Evolutionary conservation across 345 rosid species (phyloP), one percentile per base, ranked within the genome.

Genomic region (Hibiscus tridactylites): DNA sequence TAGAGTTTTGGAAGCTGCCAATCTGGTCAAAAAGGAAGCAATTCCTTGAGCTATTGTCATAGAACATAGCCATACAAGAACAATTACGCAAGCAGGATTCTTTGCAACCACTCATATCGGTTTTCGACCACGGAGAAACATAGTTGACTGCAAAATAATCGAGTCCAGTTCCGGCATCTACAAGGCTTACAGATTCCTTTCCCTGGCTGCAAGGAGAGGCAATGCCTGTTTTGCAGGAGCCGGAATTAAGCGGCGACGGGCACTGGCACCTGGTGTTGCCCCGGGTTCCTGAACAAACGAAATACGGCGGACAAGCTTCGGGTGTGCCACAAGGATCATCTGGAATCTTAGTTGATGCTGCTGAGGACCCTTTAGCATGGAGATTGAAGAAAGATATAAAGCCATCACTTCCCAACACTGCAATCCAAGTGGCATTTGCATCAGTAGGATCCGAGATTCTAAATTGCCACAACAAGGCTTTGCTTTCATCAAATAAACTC

Each of bases 31-130:
- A 87, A 82, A 89, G 67, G 83, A 85, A 95, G 79, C 99, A 95
- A 44, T 78, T 80, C 12, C 92, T 85, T 3, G 97, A 76, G 73
- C 82, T 84, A 81, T 80, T 89, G 24, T 88, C 84, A 73, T 81
- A 87, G 81, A 93, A 93, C 74, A 90, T 63, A 62, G 85, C 96
- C 31, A 86, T 82, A 70, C 99, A 95, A 0, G 99, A 87, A 74
- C 98, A 95, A 61, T 95, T 92, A 21, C 68, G 54, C 4, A 50
- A 72, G 80, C 99, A 95, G 37, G 91, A 82, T 9, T 75, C 74
- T 77, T 83, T 85, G 85, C 99, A 95, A 3, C 89, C 82, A 70
- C 79, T 81, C 73, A 95, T 80, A 85, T 78, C 61, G 1, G 91
- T 76, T 50, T 78, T 82, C 53, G 85, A 86, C 7, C 85, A 80